These are phyloP conservation scores for Trichoderma sp. DNA, from an alignment of 2,329 filamentous ascomycete species.

Conservation along the genomic window DNA sequence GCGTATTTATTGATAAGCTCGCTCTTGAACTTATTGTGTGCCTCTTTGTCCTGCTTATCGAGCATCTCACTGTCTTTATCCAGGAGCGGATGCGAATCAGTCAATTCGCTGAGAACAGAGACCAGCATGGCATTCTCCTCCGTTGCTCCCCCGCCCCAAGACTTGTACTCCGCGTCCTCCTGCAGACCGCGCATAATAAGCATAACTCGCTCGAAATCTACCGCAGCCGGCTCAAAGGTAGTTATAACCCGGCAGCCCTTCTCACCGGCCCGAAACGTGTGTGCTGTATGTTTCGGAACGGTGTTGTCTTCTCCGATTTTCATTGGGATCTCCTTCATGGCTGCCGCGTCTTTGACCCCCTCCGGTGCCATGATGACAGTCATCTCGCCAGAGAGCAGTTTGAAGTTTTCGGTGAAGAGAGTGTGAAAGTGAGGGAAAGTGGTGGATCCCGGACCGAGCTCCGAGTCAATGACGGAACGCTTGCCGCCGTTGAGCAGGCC, in stretches of 20 bases:
- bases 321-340: not conserved
- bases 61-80: not conserved
- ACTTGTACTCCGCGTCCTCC: not conserved
- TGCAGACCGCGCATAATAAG: conserved; percentile 8
- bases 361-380: conserved; percentile 4
- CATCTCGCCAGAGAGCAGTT: not conserved
- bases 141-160: not conserved
- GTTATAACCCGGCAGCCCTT: not conserved
- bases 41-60: conserved; percentile 2
- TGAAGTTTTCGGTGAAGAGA: conserved; percentile 1
- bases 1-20: conserved; percentile 7
- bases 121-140: conserved; percentile 7
- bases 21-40: not conserved
- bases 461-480: conserved; percentile 1
- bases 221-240: not conserved
- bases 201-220: not conserved
- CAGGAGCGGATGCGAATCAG: not conserved
- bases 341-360: conserved; percentile 3
- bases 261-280: conserved; percentile 8
- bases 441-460: not conserved
- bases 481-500: conserved; percentile 13
- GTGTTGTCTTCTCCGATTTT: not conserved
- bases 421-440: conserved; percentile 14
- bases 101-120: conserved; percentile 6
- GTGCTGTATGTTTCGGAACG: not conserved